Evolutionary conservation across 345 rosid species (phyloP), one percentile per base, ranked within the genome.

Genomic region (Rhizophora apiculata): DNA sequence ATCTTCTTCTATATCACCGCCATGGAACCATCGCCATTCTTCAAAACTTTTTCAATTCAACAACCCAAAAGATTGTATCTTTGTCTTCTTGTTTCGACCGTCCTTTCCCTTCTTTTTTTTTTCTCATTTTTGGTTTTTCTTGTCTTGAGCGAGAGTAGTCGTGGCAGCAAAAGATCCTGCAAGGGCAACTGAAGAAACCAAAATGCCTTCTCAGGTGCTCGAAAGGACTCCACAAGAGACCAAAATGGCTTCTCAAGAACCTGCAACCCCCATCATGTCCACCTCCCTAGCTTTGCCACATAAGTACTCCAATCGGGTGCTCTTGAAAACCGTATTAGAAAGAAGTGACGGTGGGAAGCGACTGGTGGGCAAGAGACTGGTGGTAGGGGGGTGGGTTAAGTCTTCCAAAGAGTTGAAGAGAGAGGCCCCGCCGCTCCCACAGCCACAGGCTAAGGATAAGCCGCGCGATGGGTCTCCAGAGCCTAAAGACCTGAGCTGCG

Each of bases 321-420:
- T 56, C 31, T 10, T 56, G 18, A 56, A 56, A 56, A 3, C 60
- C 6, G 13, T 56, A 56, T 56, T 56, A 56, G 60, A 56, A 15
- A 56, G 60, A 56, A 56, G 5, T 2, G 60, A 56, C 16, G 60
- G 60, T 21, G 30, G 60, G 30, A 27, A 21, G 24, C 30, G 30
- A 6, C 24, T 56, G 60, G 60, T 27, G 30, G 60, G 60, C 22
- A 0, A 56, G 60, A 56, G 60, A 56, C 29, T 56, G 29, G 60
- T 56, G 60, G 60, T 91, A 31, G 98, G 98, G 3, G 98, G 98
- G n/a, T 91, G 98, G 98, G 92, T 94, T 10, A 91, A 83, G 84
- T 78, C 93, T 76, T 86, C 84, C 48, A 88, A 72, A 70, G 93
- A 91, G 16, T 76, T 79, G 67, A 82, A 53, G 73, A 84, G 74